Evolutionary conservation across 2,329 filamentous ascomycete species (phyloP).

Genomic region (Neonectria sp.): DNA sequence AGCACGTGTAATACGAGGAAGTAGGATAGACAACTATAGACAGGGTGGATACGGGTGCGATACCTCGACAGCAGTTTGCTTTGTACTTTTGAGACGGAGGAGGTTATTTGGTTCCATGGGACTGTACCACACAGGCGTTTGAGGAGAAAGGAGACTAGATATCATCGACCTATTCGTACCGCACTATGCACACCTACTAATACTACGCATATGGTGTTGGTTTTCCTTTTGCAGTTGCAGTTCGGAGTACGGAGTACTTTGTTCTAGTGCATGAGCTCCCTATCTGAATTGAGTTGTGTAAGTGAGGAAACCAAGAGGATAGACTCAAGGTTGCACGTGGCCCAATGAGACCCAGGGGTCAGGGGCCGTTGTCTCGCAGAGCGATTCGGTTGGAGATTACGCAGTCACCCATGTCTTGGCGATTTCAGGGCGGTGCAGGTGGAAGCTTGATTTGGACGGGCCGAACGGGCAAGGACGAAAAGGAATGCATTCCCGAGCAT

Average conservation of each 20-base stretch:
- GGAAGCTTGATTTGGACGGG: background rate
- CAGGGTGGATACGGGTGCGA: slow-evolving; percentile 7
- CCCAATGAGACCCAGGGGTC: background rate
- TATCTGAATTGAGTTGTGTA: background rate
- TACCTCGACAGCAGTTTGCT: slow-evolving; percentile 17
- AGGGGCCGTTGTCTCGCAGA: background rate
- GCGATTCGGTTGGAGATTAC: background rate
- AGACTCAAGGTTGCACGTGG: background rate
- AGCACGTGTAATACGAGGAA: slow-evolving; percentile 6
- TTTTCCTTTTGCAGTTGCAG: background rate
- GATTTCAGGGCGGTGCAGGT: slow-evolving; percentile 1
- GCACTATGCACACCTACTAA: slow-evolving; percentile 14
- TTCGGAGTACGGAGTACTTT: background rate
- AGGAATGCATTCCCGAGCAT: slow-evolving; percentile 20
- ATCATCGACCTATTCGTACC: slow-evolving; percentile 9
- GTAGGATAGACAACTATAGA: slow-evolving; percentile 5
- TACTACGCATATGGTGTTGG: slow-evolving; percentile 4
- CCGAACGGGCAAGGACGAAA: background rate
- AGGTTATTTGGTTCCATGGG: slow-evolving; percentile 10
- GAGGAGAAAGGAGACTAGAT: slow-evolving; percentile 11
- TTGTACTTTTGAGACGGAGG: slow-evolving; percentile 19
- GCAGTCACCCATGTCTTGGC: slow-evolving; percentile 8
- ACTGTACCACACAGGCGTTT: slow-evolving; percentile 14
- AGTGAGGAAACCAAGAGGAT: background rate
- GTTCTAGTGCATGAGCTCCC: background rate